Percentiles rank a stretch among this genome's conserved stretches.
These are phyloP conservation scores for Leptographium flavum DNA, from an alignment of 2,329 filamentous ascomycete species.

Conservation along the genomic window DNA sequence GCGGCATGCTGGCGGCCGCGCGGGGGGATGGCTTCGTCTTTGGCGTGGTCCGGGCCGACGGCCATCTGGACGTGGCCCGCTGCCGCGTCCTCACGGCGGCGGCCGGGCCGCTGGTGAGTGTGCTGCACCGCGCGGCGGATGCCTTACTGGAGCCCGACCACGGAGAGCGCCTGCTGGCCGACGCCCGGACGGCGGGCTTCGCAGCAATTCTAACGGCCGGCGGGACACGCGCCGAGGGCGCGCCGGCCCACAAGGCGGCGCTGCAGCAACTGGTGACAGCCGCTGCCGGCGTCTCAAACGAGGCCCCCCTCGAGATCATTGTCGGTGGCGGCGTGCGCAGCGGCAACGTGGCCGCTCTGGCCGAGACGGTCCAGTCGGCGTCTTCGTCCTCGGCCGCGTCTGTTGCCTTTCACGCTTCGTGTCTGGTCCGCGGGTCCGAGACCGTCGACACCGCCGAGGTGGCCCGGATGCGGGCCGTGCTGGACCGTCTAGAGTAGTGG, in stretches of 20 bases:
- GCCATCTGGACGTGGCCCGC: constrained; percentile 24
- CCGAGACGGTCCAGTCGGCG: constrained; percentile 13
- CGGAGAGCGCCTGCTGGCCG: too few species aligned
- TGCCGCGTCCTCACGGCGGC: constrained; percentile 26
- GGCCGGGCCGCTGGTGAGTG: constrained; percentile 27
- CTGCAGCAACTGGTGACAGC: constrained; percentile 22
- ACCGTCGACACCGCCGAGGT: constrained; percentile 17
- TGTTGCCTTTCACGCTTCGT: constrained; percentile 33
- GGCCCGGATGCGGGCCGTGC: neutral
- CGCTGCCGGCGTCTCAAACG: too few species aligned
- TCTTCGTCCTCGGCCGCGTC: neutral
- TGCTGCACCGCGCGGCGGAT: constrained; percentile 46
- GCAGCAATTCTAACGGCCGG: constrained; percentile 38
- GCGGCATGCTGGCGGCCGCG: constrained; percentile 21
- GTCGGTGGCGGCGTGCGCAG: constrained; percentile 36
- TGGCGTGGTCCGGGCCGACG: constrained; percentile 23
- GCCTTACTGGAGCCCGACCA: constrained; percentile 22
- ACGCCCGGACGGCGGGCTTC: constrained; percentile 22
- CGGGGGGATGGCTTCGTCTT: constrained; percentile 44
- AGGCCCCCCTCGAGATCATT: constrained; percentile 30
- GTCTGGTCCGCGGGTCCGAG: constrained; percentile 16
- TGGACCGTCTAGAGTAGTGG: too few species aligned
- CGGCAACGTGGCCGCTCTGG: constrained; percentile 21
- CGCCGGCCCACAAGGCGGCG: constrained; percentile 20
- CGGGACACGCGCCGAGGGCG: constrained; percentile 25